Conservation (phyloP, 2,329 filamentous ascomycete genomes). For the Rhynchosporium agropyri region DNA sequence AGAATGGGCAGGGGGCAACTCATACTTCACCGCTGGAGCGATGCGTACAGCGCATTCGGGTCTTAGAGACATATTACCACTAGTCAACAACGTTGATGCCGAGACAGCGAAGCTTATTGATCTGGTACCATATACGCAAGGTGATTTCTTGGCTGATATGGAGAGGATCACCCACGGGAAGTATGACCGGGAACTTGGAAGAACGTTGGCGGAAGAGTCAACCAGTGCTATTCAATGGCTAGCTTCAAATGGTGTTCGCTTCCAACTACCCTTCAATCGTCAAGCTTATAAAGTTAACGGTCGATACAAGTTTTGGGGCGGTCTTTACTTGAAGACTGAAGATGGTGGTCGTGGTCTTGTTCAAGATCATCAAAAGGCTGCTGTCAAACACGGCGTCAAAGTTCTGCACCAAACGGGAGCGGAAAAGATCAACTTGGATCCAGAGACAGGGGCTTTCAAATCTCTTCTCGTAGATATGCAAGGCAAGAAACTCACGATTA, state of each 20-base stretch:
- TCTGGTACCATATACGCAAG: slow-evolving; percentile 56
- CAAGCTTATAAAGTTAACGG: slow-evolving; percentile 67
- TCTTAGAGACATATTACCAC: slow-evolving; percentile 57
- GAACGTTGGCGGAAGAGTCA: slow-evolving; percentile 54
- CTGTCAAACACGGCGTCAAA: slow-evolving; percentile 47
- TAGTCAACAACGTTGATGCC: slow-evolving; percentile 60
- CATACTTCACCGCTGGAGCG: slow-evolving; percentile 34
- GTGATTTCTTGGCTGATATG: slow-evolving; percentile 59
- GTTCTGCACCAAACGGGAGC: slow-evolving; percentile 52
- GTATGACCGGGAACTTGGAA: slow-evolving; percentile 53
- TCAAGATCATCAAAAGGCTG: slow-evolving; percentile 50
- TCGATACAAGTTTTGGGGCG: slow-evolving; percentile 67
- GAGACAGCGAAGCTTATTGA: slow-evolving; percentile 56
- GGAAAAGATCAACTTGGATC: slow-evolving; percentile 45
- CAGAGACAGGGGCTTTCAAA: slow-evolving; percentile 39
- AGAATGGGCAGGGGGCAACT: slow-evolving; percentile 34
- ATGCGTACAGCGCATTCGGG: slow-evolving; percentile 57
- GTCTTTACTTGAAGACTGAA: slow-evolving; percentile 59
- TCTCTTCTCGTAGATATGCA: slow-evolving; percentile 40
- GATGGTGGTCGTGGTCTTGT: slow-evolving; percentile 64
- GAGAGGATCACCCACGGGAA: slow-evolving; percentile 57
- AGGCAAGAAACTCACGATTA: slow-evolving; percentile 38
- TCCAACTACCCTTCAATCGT: slow-evolving; percentile 64
- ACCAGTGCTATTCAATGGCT: slow-evolving; percentile 58
- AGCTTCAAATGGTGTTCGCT: slow-evolving; percentile 54